A percentile compares a stretch with the other conserved stretches of the same genome.
phyloP scores from a whole-genome alignment of 768 basidiomycete genomes.

The Rhizopogon vinicolor region DNA sequence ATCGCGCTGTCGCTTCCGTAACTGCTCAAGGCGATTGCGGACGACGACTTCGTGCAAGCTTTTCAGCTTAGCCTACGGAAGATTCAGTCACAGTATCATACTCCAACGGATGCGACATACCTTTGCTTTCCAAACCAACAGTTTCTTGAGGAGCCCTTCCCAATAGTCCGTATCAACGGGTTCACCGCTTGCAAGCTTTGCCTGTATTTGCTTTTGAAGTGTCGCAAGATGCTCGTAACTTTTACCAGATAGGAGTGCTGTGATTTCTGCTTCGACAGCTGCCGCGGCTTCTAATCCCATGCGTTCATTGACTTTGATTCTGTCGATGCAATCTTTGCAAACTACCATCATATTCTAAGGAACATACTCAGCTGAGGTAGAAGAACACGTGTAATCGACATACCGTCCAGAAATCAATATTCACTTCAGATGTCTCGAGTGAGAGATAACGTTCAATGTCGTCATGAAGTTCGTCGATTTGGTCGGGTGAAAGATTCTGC shows the following conservation, averaged over 20 bases:
- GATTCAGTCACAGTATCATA: constrained; percentile 3
- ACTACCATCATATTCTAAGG: constrained; percentile 94
- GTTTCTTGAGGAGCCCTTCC: constrained; percentile 87
- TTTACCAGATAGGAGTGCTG: constrained; percentile 77
- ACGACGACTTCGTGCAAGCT: constrained; percentile 94
- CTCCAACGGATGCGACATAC: constrained; percentile 33
- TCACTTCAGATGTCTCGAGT: constrained; percentile 77
- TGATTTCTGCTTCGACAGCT: constrained; percentile 84
- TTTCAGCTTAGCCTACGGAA: constrained; percentile 78
- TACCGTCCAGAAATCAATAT: constrained; percentile 98
- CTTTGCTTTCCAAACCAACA: constrained; percentile 97
- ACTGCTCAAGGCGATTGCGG: constrained; percentile 91
- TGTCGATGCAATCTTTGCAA: constrained; percentile 85
- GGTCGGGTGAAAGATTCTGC: constrained; percentile 79
- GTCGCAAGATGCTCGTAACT: constrained; percentile 77
- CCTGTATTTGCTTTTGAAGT: constrained; percentile 83
- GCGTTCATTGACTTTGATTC: constrained; percentile 56
- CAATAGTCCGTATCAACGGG: constrained; percentile 98
- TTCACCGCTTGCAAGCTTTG: constrained; percentile 86
- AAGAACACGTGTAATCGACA: constrained; percentile 15
- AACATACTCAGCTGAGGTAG: constrained; percentile 1
- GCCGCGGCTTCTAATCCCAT: constrained; percentile 67
- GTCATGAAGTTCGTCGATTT: constrained; percentile 90
- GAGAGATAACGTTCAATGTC: constrained; percentile 91
- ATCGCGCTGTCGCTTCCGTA: constrained; percentile 93